Evolutionary conservation across 495 filamentous ascomycete genomes (phyloP), one percentile per base, ranked within the genome.

Genomic region (Zalerion maritima): DNA sequence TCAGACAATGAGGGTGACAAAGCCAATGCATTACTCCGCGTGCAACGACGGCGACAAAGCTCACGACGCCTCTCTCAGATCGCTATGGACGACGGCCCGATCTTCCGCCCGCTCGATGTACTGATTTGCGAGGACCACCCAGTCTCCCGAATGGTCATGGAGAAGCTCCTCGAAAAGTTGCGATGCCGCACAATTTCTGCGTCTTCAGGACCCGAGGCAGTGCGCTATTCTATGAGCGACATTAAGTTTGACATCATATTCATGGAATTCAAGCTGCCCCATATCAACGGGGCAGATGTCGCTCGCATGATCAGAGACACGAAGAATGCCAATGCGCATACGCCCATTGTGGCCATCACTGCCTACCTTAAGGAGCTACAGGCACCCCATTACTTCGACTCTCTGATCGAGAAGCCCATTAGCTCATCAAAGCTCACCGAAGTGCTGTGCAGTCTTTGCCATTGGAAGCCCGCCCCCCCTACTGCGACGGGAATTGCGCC

Each of bases 101-200:
- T 73, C 20, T 97, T 94, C 54, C 73, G 91, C 13, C 82, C 89
- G 26, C 54, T 97, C 21, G 85, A 97, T 54, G 78, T 97, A 12
- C 66, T 97, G 17, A 86, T 97, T 29, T 96, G 89, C 50, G 89
- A 97, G 56, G 91, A 96, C 50, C 89, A 96, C 47, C 91, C 91
- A 1, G 84, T 96, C n/a, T 94, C 87, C 10, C 71, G 85, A 25
- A 64, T 96, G 52, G 85, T 97, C 14, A 94, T 96, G 89, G 89
- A 96, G 46, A 82, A 86, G 34, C 57, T 96, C 4, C 71, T 96
- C 24, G 91, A 96, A 52, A 96, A 92, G 55, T 65, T 97, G 20
- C 75, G 79, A 19, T 97, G 89, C 42, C 79, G 91, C 11, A 94
- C 85, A n/a, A 92, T 97, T 36, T 76, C 81, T 10, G 89, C 84